Percentiles rank a stretch among this genome's conserved stretches.
Conservation (phyloP, 2,329 filamentous ascomycete genomes). For the Colletotrichum sp. region DNA sequence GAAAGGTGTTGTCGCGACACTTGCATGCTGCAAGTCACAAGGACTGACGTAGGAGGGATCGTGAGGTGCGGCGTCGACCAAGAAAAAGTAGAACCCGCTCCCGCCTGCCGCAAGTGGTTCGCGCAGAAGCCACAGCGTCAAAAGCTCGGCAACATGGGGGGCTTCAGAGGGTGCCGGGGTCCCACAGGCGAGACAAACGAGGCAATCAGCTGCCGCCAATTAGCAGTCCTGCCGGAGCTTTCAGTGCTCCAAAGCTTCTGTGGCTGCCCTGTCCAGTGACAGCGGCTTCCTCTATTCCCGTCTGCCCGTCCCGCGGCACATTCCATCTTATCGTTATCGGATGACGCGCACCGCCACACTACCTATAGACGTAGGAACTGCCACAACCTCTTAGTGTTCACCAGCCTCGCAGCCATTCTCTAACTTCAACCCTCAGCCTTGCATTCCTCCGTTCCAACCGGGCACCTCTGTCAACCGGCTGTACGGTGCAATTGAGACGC, state of each 20-base stretch:
- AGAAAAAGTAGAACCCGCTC: conserved; percentile 17
- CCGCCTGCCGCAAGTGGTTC: conserved; percentile 20
- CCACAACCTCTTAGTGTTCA: not conserved
- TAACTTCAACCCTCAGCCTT: not conserved
- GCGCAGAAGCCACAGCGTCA: conserved; percentile 20
- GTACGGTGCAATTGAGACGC: not conserved
- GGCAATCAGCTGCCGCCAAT: conserved; percentile 21
- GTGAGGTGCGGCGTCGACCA: conserved; percentile 18
- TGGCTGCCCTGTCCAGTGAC: not conserved
- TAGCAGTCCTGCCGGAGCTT: conserved; percentile 12
- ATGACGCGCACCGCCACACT: not conserved
- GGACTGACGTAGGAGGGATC: conserved; percentile 21
- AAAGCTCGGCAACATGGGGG: conserved; percentile 17
- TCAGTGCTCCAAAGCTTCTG: conserved; percentile 10
- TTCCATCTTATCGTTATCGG: conserved; percentile 16
- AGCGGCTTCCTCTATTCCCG: not conserved
- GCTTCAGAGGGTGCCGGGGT: not conserved
- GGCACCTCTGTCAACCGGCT: not conserved
- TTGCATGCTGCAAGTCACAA: conserved; percentile 19
- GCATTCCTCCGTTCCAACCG: not conserved
- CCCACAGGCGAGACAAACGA: conserved; percentile 18
- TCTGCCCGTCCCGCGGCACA: conserved; percentile 1
- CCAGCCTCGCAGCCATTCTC: not conserved
- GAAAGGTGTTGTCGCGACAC: conserved; percentile 15
- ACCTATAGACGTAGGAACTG: not conserved